phyloP scores from a whole-genome alignment of 2,329 filamentous ascomycete species.

The Arthrobotrys entomopaga region DNA sequence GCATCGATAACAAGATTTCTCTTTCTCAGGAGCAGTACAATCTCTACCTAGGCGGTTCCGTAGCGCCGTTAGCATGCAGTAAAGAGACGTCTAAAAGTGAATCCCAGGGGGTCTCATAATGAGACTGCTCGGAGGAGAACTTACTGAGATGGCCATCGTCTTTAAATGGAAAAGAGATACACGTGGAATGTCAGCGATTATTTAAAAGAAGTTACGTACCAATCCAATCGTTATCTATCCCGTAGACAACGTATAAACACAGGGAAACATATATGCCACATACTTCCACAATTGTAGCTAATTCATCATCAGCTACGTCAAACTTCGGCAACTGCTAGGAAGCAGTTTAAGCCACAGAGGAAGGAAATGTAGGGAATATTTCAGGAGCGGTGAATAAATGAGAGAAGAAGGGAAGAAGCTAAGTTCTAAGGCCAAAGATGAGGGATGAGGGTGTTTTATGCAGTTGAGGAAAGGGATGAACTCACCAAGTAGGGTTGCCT shows the following conservation, averaged over 20 bases:
- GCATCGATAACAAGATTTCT: slow-evolving; percentile 83
- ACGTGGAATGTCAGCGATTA: slow-evolving; percentile 56
- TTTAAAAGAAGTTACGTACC: slow-evolving; percentile 36
- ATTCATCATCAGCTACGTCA: slow-evolving; percentile 56
- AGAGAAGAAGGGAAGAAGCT: slow-evolving; percentile 16
- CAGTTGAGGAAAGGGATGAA: slow-evolving; percentile 48
- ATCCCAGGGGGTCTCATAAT: no score
- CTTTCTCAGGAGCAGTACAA: slow-evolving; percentile 87
- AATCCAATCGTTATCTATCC: slow-evolving; percentile 35
- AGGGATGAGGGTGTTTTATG: background rate
- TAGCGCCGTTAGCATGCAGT: background rate
- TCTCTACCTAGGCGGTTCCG: slow-evolving; percentile 74
- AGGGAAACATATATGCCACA: slow-evolving; percentile 61
- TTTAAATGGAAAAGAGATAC: slow-evolving; percentile 59
- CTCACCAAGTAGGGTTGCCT: slow-evolving; percentile 82
- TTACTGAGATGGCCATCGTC: slow-evolving; percentile 80
- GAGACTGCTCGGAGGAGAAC: slow-evolving; percentile 60
- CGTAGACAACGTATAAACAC: slow-evolving; percentile 40
- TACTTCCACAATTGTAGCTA: slow-evolving; percentile 85
- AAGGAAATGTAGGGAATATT: slow-evolving; percentile 9
- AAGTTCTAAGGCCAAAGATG: slow-evolving; percentile 8
- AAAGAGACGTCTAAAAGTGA: no score
- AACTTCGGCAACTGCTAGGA: slow-evolving; percentile 36
- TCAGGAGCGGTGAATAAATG: background rate
- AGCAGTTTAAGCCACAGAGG: slow-evolving; percentile 21